Percentiles rank a stretch among this genome's conserved stretches.
Conservation (phyloP, 169 alveolate species). For the Plasmodium vivax region DNA sequence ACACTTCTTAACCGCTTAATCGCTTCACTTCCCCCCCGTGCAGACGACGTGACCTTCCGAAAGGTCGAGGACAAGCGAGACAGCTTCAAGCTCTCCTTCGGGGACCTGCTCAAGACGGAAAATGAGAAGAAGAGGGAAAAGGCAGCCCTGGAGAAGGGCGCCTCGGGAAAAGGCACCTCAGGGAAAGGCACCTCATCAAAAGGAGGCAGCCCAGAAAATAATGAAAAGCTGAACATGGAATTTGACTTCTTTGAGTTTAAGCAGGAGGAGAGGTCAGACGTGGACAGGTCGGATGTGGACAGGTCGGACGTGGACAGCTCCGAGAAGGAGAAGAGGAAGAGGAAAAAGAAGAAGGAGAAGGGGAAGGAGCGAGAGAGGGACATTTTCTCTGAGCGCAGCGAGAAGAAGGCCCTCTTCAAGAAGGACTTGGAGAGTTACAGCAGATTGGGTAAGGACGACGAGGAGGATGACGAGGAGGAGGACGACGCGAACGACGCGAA, state of each 20-base stretch:
- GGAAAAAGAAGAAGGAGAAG: neutral
- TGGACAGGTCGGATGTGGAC: neutral
- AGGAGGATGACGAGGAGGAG: neutral
- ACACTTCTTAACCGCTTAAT: slow-evolving; percentile 79
- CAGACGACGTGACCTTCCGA: slow-evolving; percentile 27
- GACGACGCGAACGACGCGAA: neutral
- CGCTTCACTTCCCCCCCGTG: neutral
- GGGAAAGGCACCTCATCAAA: neutral
- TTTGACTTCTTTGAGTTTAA: slow-evolving; percentile 63
- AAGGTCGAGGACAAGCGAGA: slow-evolving; percentile 11
- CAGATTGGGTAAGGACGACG: neutral
- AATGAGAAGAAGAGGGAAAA: slow-evolving; percentile 4
- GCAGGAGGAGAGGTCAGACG: neutral
- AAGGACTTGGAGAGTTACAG: neutral
- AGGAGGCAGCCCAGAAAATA: neutral
- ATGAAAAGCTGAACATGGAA: slow-evolving; percentile 45
- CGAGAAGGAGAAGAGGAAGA: neutral
- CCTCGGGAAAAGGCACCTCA: neutral
- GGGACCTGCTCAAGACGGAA: slow-evolving; percentile 38
- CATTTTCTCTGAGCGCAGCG: neutral
- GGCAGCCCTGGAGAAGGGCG: neutral
- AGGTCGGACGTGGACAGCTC: neutral
- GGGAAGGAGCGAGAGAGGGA: neutral
- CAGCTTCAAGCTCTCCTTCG: neutral
- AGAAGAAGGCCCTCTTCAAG: neutral